Conservation (phyloP, 169 alveolate species). For the Plasmodium gallinaceum region DNA sequence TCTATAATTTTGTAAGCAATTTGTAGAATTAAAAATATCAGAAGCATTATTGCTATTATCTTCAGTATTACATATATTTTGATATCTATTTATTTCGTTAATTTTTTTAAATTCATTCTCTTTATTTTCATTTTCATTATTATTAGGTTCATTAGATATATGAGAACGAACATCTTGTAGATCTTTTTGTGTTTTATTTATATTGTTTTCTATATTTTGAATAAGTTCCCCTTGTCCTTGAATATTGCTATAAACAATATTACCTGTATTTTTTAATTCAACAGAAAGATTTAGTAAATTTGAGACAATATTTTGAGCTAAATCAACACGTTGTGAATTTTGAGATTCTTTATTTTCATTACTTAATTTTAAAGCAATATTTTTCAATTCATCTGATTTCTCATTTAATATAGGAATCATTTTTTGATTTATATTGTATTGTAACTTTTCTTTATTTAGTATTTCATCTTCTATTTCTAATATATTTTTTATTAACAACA, state of each 20-base stretch:
- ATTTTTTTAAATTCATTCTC: background rate
- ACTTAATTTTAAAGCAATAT: conserved; percentile 35
- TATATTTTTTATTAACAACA: conserved; percentile 22
- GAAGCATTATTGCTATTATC: background rate
- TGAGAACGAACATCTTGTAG: conserved; percentile 2
- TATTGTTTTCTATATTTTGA: conserved; percentile 32
- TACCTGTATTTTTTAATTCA: conserved; percentile 71
- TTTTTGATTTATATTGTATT: conserved; percentile 29
- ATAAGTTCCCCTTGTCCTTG: conserved; percentile 73
- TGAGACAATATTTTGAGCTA: conserved; percentile 72
- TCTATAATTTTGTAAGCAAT: too few relatives aligned
- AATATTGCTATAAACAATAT: conserved; percentile 72
- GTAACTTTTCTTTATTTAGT: conserved; percentile 50
- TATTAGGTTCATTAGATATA: background rate
- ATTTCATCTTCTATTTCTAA: conserved; percentile 36
- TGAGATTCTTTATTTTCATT: conserved; percentile 37
- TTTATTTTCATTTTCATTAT: background rate
- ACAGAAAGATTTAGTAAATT: conserved; percentile 51
- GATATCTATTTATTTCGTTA: background rate
- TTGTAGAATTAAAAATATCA: background rate
- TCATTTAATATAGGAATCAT: conserved; percentile 32
- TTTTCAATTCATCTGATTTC: conserved; percentile 55
- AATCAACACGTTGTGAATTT: conserved; percentile 61
- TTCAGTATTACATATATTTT: background rate
- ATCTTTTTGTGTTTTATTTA: conserved; percentile 18